phyloP scores from a whole-genome alignment of 495 filamentous ascomycete species.

The Rusavskia elegans region DNA sequence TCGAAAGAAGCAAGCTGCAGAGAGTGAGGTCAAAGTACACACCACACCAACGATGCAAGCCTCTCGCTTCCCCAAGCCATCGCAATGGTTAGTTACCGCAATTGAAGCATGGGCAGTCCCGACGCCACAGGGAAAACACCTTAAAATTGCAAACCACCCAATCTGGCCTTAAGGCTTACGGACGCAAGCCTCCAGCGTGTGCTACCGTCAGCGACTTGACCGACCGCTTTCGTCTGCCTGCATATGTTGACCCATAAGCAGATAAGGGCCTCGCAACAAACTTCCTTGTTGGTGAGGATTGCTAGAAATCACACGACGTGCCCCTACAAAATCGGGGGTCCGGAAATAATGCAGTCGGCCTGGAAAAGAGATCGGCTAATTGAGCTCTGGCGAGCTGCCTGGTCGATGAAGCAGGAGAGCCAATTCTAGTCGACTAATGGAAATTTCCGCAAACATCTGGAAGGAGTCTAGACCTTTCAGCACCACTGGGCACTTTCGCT shows the following conservation, averaged over 20 bases:
- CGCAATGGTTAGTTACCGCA: neutral
- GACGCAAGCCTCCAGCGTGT: neutral
- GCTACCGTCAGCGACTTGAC: neutral
- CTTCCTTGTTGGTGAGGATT: neutral
- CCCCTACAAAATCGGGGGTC: no score
- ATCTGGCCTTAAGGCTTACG: neutral
- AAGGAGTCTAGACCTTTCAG: neutral
- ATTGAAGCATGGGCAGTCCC: neutral
- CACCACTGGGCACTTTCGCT: neutral
- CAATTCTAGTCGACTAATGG: neutral
- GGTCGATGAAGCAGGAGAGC: neutral
- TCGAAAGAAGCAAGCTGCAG: neutral
- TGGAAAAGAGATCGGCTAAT: no score
- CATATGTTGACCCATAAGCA: neutral
- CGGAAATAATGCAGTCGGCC: no score
- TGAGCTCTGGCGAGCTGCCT: no score
- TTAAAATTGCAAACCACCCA: neutral
- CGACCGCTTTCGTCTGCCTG: no score
- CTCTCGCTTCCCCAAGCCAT: neutral
- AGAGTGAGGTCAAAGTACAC: no score
- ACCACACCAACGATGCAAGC: neutral
- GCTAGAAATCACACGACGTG: no score
- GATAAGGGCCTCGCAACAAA: neutral
- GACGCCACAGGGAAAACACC: neutral
- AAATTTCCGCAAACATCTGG: neutral